A percentile compares a stretch with the other conserved stretches of the same genome.
Evolutionary conservation across 2,329 filamentous ascomycete genomes (phyloP).

Genomic region (Fusarium succisae): DNA sequence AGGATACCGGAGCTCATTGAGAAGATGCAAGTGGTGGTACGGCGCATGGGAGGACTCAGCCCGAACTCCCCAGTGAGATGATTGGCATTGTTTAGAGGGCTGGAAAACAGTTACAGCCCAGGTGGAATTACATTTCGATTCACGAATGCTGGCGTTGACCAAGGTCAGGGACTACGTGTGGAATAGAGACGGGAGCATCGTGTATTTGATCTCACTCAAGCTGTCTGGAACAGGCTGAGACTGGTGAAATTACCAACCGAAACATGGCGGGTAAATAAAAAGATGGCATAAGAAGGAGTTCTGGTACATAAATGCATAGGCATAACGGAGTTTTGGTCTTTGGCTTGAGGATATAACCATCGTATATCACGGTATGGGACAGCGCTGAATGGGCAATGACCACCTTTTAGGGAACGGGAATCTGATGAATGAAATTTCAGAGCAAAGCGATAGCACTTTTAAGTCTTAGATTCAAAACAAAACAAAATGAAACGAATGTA

Average conservation of each 20-base stretch:
- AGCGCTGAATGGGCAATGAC: conserved; percentile 3
- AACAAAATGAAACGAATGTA: not conserved
- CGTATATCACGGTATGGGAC: not conserved
- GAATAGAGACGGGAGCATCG: not conserved
- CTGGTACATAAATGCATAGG: conserved; percentile 4
- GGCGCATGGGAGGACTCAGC: conserved; percentile 44
- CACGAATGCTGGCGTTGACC: not conserved
- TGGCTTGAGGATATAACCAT: not conserved
- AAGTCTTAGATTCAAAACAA: not conserved
- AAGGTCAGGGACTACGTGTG: not conserved
- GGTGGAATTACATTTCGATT: not conserved
- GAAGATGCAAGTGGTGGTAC: conserved; percentile 64
- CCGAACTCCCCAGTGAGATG: conserved; percentile 43
- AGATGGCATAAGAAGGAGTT: conserved; percentile 29
- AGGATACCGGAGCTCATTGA: conserved; percentile 68
- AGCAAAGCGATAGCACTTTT: not conserved
- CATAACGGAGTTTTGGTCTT: conserved; percentile 5
- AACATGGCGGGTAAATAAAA: not conserved
- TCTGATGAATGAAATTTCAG: not conserved
- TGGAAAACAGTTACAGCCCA: conserved; percentile 32
- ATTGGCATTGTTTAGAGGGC: conserved; percentile 9
- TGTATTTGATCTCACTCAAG: not conserved
- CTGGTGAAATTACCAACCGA: not conserved
- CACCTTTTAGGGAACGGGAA: not conserved
- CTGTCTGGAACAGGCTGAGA: not conserved